Conservation (phyloP, 192 early-diverging fungal species). For the Gorgonomyces haynaldii region DNA sequence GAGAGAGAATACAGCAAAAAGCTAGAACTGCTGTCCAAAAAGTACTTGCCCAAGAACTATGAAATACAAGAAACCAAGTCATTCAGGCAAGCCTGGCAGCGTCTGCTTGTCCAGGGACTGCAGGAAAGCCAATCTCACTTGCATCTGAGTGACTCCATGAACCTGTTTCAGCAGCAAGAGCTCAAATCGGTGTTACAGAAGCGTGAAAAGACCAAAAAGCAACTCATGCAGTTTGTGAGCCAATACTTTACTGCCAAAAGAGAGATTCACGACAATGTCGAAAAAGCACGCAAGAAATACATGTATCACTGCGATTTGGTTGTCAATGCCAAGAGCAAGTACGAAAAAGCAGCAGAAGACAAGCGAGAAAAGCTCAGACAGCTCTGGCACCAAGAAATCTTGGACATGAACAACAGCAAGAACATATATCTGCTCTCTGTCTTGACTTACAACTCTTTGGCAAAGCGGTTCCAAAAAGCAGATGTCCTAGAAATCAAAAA, state of each 20-base stretch:
- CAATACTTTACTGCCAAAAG: slow-evolving; percentile 48
- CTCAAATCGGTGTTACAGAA: slow-evolving; percentile 39
- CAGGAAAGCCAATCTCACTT: slow-evolving; percentile 33
- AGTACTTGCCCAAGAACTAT: slow-evolving; percentile 29
- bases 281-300: slow-evolving; percentile 52
- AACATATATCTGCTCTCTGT: slow-evolving; percentile 58
- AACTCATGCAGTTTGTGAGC: slow-evolving; percentile 58
- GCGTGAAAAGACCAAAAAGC: slow-evolving; percentile 48
- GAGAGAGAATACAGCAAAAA: slow-evolving; percentile 60
- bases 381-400: slow-evolving; percentile 40
- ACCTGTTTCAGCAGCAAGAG: slow-evolving; percentile 34
- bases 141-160: slow-evolving; percentile 40
- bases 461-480: slow-evolving; percentile 46
- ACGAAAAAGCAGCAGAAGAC: slow-evolving; percentile 48
- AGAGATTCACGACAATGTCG: slow-evolving; percentile 44
- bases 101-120: slow-evolving; percentile 46
- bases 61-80: slow-evolving; percentile 27
- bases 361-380: slow-evolving; percentile 38
- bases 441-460: no score
- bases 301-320: slow-evolving; percentile 55
- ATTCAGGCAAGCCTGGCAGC: slow-evolving; percentile 37
- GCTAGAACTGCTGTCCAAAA: slow-evolving; percentile 49
- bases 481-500: slow-evolving; percentile 51
- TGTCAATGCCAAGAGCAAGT: slow-evolving; percentile 42
- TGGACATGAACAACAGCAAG: slow-evolving; percentile 56